Base-by-base conservation (phyloP, 176 grass and related monocot species). In the Tillandsia leiboldiana region DNA sequence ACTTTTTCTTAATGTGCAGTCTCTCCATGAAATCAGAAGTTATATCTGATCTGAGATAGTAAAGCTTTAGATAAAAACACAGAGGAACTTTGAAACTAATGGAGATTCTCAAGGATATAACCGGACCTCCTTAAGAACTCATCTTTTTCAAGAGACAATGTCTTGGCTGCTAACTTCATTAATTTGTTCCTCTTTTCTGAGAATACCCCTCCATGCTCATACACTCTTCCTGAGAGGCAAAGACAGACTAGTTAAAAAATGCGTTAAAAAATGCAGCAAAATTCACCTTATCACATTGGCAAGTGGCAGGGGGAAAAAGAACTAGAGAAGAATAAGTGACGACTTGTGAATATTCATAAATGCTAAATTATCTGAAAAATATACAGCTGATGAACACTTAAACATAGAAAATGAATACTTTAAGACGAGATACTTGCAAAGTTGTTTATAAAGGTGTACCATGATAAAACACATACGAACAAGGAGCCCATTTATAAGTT, bases 151-250 rank as follows among this genome's bases (percentile, higher is more conserved):
- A 84, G 76, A 49, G 71, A 83, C 51, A 72, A 11, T 11, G 81
- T 79, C 79, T 87, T 82, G 51, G 83, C 67, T 61, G 83, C 90
- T 64, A 94, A 75, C 77, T 84, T 89, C 49, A 87, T 71, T 75
- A 94, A 61, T 59, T 87, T 94, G 59, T 52, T 81, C 74, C 86
- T 94, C 78, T 87, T 94, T 75, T 77, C 81, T 71, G 86, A 87
- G 74, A 89, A 87, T 12, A 94, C 51, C 12, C 18, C 70, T 53
- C 53, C 86, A 77, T 68, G 82, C 71, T 81, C 72, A 70, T 65
- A 77, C 17, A 80, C 78, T 73, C 3, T 70, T 50, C 67, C 78
- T 82, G 77, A 71, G 6, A 73, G 23, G 56, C 81, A 18, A 73
- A 80, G 61, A 68, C 3, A 67, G 13, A 2, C 10, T 59, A 5